Base-by-base conservation (phyloP, 805 yeast species). In the Torulaspora maleeae region DNA sequence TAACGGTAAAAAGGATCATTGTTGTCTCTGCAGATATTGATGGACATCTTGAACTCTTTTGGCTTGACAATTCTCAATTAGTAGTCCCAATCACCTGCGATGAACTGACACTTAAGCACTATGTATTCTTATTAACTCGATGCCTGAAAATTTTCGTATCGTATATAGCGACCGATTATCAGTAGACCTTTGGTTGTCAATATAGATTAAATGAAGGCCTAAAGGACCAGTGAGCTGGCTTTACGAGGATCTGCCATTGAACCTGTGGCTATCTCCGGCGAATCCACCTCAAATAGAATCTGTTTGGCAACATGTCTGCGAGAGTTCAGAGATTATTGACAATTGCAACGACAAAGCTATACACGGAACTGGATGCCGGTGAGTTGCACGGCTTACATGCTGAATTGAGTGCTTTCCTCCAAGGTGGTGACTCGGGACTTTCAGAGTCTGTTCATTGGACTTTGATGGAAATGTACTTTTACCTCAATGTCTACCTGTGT, bases 1-100 rank as follows among this genome's bases (percentile, higher is more conserved):
- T 93, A 93, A 75, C 99, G 96, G 81, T 93, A 93, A 70, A 93
- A 93, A 36, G 97, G 97, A 74, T 93, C 99, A 62, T 85, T 82
- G 75, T 91, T 93, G 64, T 89, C 96, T 76, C 99, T 89, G 70
- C 95, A 83, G 61, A 93, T 91, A 70, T 93, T 91, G 64, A 91
- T 83, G 45, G 96, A 85, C 96, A 88, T 88, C 27, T 36, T 39
- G 37, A 19, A 27, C 19, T 38, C 17, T 16, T 13, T 34, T 20
- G n/a, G 15, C 27, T 8, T 29, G 20, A 13, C 3, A 13, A 4
- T 8, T 12, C 22, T n/a, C 33, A 13, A 3, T 10, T 29, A 20
- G 24, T 32, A 32, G n/a, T 24, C 15, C 5, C 11, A 20, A 35
- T n/a, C n/a, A 35, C 13, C 17, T n/a, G 27, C 27, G 19, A 36